Evolutionary conservation across 139 green algal species (phyloP), one percentile per base, ranked within the genome.

Genomic region (Picochlorum costavermella): DNA sequence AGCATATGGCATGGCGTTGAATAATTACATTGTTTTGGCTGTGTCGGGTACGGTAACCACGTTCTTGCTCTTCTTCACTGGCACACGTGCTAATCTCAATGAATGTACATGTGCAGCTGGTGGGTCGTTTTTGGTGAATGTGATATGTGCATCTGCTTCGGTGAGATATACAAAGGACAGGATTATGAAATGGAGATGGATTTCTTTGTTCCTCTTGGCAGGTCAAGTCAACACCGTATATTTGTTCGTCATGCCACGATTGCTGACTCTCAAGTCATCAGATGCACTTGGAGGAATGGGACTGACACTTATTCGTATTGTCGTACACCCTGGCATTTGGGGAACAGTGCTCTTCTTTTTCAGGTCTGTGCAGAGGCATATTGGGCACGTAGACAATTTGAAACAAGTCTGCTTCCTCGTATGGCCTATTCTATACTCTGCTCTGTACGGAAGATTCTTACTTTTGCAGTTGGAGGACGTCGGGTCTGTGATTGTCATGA

Each of bases 381-480:
- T 63, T 31, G 65, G 75, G 2, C 30, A 55, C 30, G 46, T 82
- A 2, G 55, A 56, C 5, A 61, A 73, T 17, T 29, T 82, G 29
- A 59, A 59, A 28, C 43, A 72, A 30, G 14, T 40, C 9, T 46
- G 57, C 20, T 71, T 71, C 31, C 44, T 67, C 9, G 31, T 63
- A 5, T 82, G 55, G 46, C 67, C 71, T 12, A 14, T 59, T n/a
- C 61, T 82, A 33, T 82, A 82, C 58, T 57, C 60, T 6, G 56
- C 63, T 12, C 46, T 79, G 5, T 82, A 73, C 37, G 75, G 75
- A 0, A 74, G 75, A 37, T 82, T 82, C 50, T 63, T 82, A 45
- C 60, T 82, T 56, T 66, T 82, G n/a, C 71, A 79, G 63, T 55
- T 77, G 16, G 29, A 23, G 4, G 40, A 26, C 31, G 64, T 72